Base-by-base conservation (phyloP, 2,329 filamentous ascomycete genomes). In the Drechslerella dactyloides region DNA sequence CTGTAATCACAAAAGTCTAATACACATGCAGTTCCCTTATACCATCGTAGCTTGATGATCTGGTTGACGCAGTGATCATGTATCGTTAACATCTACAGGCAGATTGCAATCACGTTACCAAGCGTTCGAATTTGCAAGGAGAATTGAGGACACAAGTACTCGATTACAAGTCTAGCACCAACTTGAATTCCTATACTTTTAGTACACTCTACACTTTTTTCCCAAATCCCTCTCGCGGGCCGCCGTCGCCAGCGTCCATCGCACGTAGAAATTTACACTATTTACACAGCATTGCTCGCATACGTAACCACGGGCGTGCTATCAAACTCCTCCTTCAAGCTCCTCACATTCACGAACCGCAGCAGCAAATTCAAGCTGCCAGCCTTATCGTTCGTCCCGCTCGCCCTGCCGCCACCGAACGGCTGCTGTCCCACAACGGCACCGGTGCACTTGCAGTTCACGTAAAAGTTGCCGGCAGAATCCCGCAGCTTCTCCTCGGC, bases 401-500 rank as follows among this genome's bases (percentile, higher is more conserved):
- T 88, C 5, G 86, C 87, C 74, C 88, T 82, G 11, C 86, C 84
- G 59, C 88, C 88, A 21, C 88, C 88, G 78, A 90, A 90, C 2
- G 88, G 85, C 81, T 90, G 88, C 81, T 90, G 88, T 13, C 87
- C 88, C 6, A 90, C 87, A 23, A 90, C 87, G 15, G 88, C 87
- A 42, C 87, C 88, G 1, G 88, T 90, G 79, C 86, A 88, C 85
- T 93, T 93, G 82, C 88, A 90, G 82, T 93, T 93, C 81, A 93
- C 84, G 81, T 93, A 93, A 79, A 93, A 93, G 82, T 93, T 93
- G 46, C 90, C 90, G 0, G 90, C 90, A 0, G 88, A 82, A 78
- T 92, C 87, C 74, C 89, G 83, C 59, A 93, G 83, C 72, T 83
- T 84, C 75, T 91, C 85, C 79, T 92, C 89, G 0, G 89, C 90